Evolutionary conservation across 371 early-diverging fungal genomes (phyloP), one percentile per base, ranked within the genome.

Genomic region (Lichtheimia corymbifera): DNA sequence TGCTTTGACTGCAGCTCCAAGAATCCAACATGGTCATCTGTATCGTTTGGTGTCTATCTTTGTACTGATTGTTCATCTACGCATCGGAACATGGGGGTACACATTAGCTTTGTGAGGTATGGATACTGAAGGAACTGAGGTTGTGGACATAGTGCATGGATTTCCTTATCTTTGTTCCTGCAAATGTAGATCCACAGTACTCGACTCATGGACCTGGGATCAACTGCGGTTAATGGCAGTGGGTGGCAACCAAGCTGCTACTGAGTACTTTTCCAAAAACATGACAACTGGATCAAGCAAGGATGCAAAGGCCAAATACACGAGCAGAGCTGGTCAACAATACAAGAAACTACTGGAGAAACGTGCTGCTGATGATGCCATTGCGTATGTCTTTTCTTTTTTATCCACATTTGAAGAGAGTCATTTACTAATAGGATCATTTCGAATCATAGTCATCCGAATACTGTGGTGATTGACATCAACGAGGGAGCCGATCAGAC

Each of bases 1-100:
- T 99, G 99, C 84, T 96, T 97, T 70, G 99, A 99, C 78, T 99
- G 99, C 75, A 85, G 85, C 41, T 88, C 91, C 56, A 94, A 95
- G 73, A 96, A 95, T 75, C 99, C 99, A 35, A 93, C 93, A 22
- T 99, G 99, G 99, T 86, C 96, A 43, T 91, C 93, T 59, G 93
- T 98, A 14, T 93, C 96, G 2, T 98, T 89, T 79, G 99, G 99
- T 49, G 90, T 97, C 59, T 99, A 98, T 74, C 83, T 99, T 55
- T 99, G 99, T 77, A 85, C 97, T 41, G 97, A 98, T 59, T 99
- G 99, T 76, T 98, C 98, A 12, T 90, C 98, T 27, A 90, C 92
- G 6, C 97, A 97, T 66, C 87, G 97, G 52, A 95, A 94, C 65
- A 84, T 97, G 71, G 99, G 94, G 50, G 97, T 95, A 30, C 97